phyloP scores from a whole-genome alignment of 495 filamentous ascomycete genomes.

The Aspergillus campestris region DNA sequence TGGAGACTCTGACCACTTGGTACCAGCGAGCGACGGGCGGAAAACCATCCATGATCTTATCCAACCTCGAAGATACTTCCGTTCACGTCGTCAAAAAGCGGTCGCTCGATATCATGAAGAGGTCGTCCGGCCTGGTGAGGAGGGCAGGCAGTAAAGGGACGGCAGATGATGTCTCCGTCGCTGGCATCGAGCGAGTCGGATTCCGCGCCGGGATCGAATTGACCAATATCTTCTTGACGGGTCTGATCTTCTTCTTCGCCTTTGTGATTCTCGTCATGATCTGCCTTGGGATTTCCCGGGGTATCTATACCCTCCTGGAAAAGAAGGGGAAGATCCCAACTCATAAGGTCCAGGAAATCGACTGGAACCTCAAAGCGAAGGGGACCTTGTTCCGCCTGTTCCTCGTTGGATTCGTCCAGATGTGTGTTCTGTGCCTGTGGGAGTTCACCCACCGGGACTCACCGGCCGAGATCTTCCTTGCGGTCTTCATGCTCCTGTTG shows the following conservation, averaged over 20 bases:
- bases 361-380: slow-evolving; percentile 74
- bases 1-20: slow-evolving; percentile 84
- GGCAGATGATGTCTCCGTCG: slow-evolving; percentile 55
- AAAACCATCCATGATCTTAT: slow-evolving; percentile 67
- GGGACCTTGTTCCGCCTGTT: slow-evolving; percentile 85
- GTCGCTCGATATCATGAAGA: slow-evolving; percentile 31
- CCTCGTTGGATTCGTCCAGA: slow-evolving; percentile 88
- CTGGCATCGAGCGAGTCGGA: slow-evolving; percentile 81
- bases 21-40: slow-evolving; percentile 93
- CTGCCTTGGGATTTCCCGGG: slow-evolving; percentile 68
- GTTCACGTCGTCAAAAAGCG: slow-evolving; percentile 67
- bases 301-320: slow-evolving; percentile 57
- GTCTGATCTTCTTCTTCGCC: slow-evolving; percentile 77
- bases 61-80: slow-evolving; percentile 58
- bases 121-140: slow-evolving; percentile 36
- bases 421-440: slow-evolving; percentile 86
- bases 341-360: slow-evolving; percentile 66
- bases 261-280: slow-evolving; percentile 64
- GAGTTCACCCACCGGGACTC: slow-evolving; percentile 85
- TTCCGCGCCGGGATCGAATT: slow-evolving; percentile 77
- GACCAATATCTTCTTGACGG: slow-evolving; percentile 91
- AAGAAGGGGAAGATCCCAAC: slow-evolving; percentile 55
- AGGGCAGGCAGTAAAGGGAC: slow-evolving; percentile 26
- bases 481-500: slow-evolving; percentile 78
- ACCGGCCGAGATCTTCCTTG: slow-evolving; percentile 77